Base-by-base conservation (phyloP, 495 filamentous ascomycete species). In the Xylaria bambusicola region DNA sequence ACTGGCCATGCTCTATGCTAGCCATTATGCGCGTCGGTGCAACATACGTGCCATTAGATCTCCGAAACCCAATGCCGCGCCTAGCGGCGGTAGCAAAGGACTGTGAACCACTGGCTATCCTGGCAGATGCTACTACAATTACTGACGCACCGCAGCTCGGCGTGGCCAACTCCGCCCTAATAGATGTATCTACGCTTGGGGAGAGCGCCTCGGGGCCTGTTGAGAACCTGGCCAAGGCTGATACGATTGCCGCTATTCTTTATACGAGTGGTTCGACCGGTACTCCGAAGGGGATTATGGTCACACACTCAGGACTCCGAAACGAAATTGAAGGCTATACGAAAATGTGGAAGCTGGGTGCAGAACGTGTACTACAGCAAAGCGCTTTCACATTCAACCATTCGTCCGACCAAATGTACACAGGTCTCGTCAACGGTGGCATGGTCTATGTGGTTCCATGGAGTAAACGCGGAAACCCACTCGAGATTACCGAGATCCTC, bases 11-110 rank as follows among this genome's bases (percentile, higher is more conserved):
- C 18, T 83, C 82, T 0, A 56, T 86, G 24, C 73, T 86, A 0
- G 84, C 81, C 7, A 79, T 86, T 41, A 48, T 80, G 60, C 69
- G 75, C 0, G 20, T 81, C 29, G 84, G 82, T 0, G 76, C 63
- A 3, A 59, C 75, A 2, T 86, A 85, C 53, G 64, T 86, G 2
- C 84, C 84, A 0, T 56, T 88, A 4, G 83, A 86, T 42, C 62
- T 71, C 1, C 61, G 71, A 6, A 73, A 67, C 12, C 62, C 73
- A 0, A 8, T 55, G 0, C 12, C 60, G 2, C 65, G 72, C 2
- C 64, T 77, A 1, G 38, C 57, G 0, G 10, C 20, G 1, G 51
- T 74, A 1, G 33, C 44, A 6, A 24, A 60, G 1, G 60, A 63
- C 51, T 69, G 40, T 2, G n/a, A 57, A 1, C 45, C 65, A 1